Conservation (phyloP, 2,329 filamentous ascomycete species). For the Claviceps humidiphila region DNA sequence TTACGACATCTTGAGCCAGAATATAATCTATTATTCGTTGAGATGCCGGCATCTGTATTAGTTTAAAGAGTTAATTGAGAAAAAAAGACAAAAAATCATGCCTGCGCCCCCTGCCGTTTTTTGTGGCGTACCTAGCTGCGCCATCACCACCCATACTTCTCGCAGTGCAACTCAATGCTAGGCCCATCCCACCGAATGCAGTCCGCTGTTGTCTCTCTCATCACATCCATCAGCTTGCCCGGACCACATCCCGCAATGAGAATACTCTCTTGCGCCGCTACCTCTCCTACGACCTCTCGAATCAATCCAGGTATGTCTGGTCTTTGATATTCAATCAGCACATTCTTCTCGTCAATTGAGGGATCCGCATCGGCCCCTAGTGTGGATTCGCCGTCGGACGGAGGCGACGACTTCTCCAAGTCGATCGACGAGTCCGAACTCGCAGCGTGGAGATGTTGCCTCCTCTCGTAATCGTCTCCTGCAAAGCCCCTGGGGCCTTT, state of each 20-base stretch:
- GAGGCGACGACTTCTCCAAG: constrained; percentile 8
- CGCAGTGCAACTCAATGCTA: constrained; percentile 33
- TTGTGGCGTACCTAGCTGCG: too few species aligned
- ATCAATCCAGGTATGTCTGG: constrained; percentile 26
- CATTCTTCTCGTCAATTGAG: constrained; percentile 5
- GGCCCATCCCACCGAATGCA: constrained; percentile 28
- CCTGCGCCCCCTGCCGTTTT: too few species aligned
- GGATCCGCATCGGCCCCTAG: background rate
- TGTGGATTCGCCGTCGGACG: constrained; percentile 9
- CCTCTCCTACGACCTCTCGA: constrained; percentile 15
- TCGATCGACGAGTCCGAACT: constrained; percentile 1
- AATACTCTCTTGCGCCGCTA: constrained; percentile 19
- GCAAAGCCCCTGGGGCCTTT: background rate
- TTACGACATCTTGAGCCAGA: too few species aligned
- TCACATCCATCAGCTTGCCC: constrained; percentile 24
- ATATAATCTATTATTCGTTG: too few species aligned
- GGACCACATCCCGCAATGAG: constrained; percentile 35
- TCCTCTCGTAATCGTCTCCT: background rate
- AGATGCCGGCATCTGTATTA: too few species aligned
- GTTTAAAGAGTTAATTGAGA: too few species aligned
- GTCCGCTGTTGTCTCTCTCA: constrained; percentile 27
- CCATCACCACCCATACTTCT: constrained; percentile 31
- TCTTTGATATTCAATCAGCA: constrained; percentile 18
- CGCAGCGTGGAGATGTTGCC: background rate
- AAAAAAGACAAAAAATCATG: too few species aligned